Evolutionary conservation across 768 basidiomycete species (phyloP).

Genomic region (Termitomyces sp.): DNA sequence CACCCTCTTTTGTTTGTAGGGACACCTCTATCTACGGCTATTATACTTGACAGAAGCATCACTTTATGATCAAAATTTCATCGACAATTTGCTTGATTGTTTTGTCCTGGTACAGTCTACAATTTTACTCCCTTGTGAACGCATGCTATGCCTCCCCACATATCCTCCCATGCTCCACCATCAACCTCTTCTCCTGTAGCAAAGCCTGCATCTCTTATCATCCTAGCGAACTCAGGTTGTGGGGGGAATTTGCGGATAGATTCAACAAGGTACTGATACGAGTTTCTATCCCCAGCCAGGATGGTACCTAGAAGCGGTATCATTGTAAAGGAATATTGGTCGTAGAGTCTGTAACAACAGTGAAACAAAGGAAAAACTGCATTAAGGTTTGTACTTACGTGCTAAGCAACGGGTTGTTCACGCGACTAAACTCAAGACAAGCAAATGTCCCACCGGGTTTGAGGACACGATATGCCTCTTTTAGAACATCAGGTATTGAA

Average conservation of each 20-base stretch:
- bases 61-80: background rate
- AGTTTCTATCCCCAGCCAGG: constrained; percentile 88
- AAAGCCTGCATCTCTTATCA: constrained; percentile 89
- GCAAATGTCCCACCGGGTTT: constrained; percentile 96
- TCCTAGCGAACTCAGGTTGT: constrained; percentile 80
- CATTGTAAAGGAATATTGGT: constrained; percentile 92
- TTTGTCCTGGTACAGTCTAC: constrained; percentile 22
- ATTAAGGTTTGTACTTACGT: constrained; percentile 49
- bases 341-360: constrained; percentile 62
- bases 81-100: too few relatives aligned
- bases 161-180: constrained; percentile 80
- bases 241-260: constrained; percentile 92
- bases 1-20: background rate
- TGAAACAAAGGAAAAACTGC: constrained; percentile 1
- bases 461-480: constrained; percentile 88
- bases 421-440: constrained; percentile 94
- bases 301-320: constrained; percentile 97
- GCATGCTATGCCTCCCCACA: constrained; percentile 86
- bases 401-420: constrained; percentile 81
- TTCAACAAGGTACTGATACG: constrained; percentile 97
- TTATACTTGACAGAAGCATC: background rate
- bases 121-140: constrained; percentile 84
- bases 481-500: constrained; percentile 79
- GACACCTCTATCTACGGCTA: background rate
- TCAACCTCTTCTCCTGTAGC: constrained; percentile 63